Percentiles rank a stretch among this genome's conserved stretches.
Evolutionary conservation across 192 early-diverging fungal species (phyloP).

Genomic region (Gigaspora rosea): DNA sequence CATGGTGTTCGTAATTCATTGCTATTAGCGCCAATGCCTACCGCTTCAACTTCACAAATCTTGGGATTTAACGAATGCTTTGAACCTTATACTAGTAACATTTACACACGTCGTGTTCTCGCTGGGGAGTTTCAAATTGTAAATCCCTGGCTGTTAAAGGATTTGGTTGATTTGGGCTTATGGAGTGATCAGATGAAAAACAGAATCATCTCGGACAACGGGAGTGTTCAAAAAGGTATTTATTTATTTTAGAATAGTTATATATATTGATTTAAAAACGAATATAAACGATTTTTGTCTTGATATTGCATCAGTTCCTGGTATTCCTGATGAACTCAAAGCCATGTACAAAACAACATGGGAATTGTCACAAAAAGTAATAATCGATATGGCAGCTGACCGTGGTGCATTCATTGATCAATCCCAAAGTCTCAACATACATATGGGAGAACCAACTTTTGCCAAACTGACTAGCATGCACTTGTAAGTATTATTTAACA

Average conservation of each 20-base stretch:
- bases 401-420: slow-evolving; percentile 98
- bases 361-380: slow-evolving; percentile 88
- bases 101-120: slow-evolving; percentile 95
- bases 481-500: slow-evolving; percentile 51
- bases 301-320: slow-evolving; percentile 44
- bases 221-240: slow-evolving; percentile 72
- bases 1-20: slow-evolving; percentile 93
- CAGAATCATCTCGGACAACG: slow-evolving; percentile 90
- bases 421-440: slow-evolving; percentile 94
- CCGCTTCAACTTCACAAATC: slow-evolving; percentile 96
- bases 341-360: slow-evolving; percentile 95
- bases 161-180: slow-evolving; percentile 87
- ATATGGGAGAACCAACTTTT: slow-evolving; percentile 90
- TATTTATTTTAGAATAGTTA: no score
- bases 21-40: slow-evolving; percentile 97
- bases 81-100: slow-evolving; percentile 89
- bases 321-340: slow-evolving; percentile 85
- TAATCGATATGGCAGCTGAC: slow-evolving; percentile 97
- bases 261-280: no score
- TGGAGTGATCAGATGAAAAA: slow-evolving; percentile 97
- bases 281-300: neutral
- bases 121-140: slow-evolving; percentile 99
- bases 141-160: slow-evolving; percentile 94
- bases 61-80: slow-evolving; percentile 98
- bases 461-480: slow-evolving; percentile 97